A percentile compares a stretch with the other conserved stretches of the same genome.
Conservation (phyloP, 2,329 filamentous ascomycete genomes). For the Colletotrichum lini region DNA sequence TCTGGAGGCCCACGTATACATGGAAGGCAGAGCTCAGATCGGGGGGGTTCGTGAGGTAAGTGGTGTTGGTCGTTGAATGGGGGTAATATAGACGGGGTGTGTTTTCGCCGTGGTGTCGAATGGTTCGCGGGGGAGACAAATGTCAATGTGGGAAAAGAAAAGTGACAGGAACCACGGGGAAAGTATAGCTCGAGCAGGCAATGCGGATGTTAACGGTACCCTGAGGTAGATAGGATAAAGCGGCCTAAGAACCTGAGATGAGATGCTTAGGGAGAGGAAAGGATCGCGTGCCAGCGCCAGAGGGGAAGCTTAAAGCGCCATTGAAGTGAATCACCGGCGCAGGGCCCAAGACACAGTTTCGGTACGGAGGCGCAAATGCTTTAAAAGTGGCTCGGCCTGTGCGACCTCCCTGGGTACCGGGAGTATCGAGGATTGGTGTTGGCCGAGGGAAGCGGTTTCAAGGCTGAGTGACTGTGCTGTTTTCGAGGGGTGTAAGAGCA, state of each 20-base stretch:
- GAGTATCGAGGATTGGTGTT: constrained; percentile 36
- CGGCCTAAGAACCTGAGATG: constrained; percentile 7
- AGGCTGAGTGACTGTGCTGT: constrained; percentile 18
- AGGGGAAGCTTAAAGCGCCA: constrained; percentile 40
- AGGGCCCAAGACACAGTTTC: constrained; percentile 41
- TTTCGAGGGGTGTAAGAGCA: constrained; percentile 14
- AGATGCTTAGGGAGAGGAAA: constrained; percentile 17
- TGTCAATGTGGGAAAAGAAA: constrained; percentile 16
- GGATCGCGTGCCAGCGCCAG: constrained; percentile 37
- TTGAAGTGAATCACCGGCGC: constrained; percentile 39
- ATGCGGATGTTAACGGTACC: constrained; percentile 23
- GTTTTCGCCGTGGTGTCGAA: constrained; percentile 16
- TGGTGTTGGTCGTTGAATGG: constrained; percentile 32
- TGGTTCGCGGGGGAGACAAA: constrained; percentile 10
- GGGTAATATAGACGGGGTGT: constrained; percentile 24
- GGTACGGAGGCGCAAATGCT: constrained; percentile 38
- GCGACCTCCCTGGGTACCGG: constrained; percentile 30
- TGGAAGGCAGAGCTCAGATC: constrained; percentile 20
- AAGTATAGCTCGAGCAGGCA: background rate
- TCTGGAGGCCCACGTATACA: constrained; percentile 30
- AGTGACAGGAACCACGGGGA: constrained; percentile 24
- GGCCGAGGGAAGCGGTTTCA: constrained; percentile 37
- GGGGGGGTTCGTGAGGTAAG: constrained; percentile 23
- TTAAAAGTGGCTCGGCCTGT: constrained; percentile 39
- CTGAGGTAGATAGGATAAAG: constrained; percentile 1